Evolutionary conservation across 257 asterid species (phyloP).

Genomic region (Solanum corneliomulleri): DNA sequence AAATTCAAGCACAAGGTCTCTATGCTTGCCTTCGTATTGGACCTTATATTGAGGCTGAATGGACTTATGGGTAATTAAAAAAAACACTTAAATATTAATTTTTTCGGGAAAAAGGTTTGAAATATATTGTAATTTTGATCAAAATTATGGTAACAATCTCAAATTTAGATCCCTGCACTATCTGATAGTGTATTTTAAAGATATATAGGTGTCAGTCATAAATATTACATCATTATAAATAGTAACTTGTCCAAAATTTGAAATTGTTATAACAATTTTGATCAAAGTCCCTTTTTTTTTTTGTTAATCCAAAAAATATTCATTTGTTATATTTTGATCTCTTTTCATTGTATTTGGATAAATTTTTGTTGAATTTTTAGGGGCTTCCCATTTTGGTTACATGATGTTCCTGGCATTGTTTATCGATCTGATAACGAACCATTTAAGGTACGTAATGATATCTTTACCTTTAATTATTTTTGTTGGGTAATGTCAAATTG

Average conservation of each 20-base stretch:
- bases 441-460: conserved; percentile 27
- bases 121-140: no score
- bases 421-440: conserved; percentile 75
- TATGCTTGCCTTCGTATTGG: conserved; percentile 78
- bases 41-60: conserved; percentile 80
- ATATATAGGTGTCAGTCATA: no score
- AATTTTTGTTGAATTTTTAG: conserved; percentile 12
- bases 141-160: fast-evolving
- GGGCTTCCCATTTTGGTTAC: conserved; percentile 91
- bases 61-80: conserved; percentile 61
- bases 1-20: conserved; percentile 63
- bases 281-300: background rate
- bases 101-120: no score
- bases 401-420: conserved; percentile 54
- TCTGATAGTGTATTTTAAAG: no score
- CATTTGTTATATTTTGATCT: background rate
- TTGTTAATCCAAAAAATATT: background rate
- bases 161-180: background rate
- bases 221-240: no score
- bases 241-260: no score
- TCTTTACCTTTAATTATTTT: background rate
- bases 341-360: background rate
- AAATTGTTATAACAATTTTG: no score
- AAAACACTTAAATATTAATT: background rate
- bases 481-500: background rate